phyloP scores from a whole-genome alignment of 441 rosid genomes.

The Populus hybrid region DNA sequence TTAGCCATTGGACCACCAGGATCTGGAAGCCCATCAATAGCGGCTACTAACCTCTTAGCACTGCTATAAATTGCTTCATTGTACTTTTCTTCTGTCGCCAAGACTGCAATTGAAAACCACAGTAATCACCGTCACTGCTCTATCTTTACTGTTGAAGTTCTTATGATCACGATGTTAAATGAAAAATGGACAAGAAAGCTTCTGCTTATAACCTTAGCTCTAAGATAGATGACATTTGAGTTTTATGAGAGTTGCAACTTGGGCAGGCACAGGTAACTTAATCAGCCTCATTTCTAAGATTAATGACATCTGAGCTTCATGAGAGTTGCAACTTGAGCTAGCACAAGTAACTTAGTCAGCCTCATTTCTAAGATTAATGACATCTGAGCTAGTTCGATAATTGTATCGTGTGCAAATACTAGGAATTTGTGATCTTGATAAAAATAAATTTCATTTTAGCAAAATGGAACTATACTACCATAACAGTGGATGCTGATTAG shows the following conservation, averaged over 20 bases:
- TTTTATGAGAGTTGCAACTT: constrained; percentile 5
- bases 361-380: too few species aligned
- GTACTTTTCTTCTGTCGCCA: constrained; percentile 95
- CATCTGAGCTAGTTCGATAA: background rate
- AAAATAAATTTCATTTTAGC: background rate
- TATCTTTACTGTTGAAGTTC: background rate
- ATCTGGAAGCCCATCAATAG: constrained; percentile 93
- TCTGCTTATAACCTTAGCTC: background rate
- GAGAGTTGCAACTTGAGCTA: too few species aligned
- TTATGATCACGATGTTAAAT: background rate
- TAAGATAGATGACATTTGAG: background rate
- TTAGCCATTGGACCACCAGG: constrained; percentile 70
- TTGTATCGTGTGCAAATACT: background rate
- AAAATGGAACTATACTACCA: background rate
- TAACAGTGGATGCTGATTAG: background rate
- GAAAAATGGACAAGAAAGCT: background rate
- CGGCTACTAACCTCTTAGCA: constrained; percentile 82
- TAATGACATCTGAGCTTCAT: constrained; percentile 6
- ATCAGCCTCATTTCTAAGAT: constrained; percentile 3
- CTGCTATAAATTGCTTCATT: constrained; percentile 81
- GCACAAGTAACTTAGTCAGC: too few species aligned
- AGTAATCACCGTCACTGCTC: background rate
- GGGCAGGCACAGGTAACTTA: background rate
- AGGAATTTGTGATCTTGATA: background rate
- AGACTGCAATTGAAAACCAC: constrained; percentile 45